A percentile compares a stretch with the other conserved stretches of the same genome.
These are phyloP conservation scores for Geosiphon pyriformis DNA, from an alignment of 192 early-diverging fungal genomes.

Conservation along the genomic window DNA sequence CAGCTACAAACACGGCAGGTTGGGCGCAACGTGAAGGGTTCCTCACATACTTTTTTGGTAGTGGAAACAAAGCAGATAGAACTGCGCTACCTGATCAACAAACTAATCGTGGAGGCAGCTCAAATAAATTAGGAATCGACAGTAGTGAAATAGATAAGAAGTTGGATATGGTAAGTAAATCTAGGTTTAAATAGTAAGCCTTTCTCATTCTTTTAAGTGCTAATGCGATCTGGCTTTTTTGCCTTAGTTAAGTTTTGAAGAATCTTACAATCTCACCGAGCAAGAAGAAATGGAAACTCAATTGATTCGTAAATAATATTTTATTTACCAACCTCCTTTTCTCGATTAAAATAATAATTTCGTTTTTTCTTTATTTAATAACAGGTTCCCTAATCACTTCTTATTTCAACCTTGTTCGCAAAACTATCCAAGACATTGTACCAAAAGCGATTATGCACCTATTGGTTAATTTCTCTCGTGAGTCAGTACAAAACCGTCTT, in stretches of 20 bases:
- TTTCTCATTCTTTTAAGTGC: not conserved
- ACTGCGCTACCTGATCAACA: slow-evolving; percentile 10
- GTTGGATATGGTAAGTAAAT: slow-evolving; percentile 8
- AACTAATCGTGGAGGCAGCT: not conserved
- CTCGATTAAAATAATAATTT: too few species aligned
- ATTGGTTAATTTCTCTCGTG: slow-evolving; percentile 68
- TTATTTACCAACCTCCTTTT: not conserved
- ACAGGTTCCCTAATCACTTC: slow-evolving; percentile 64
- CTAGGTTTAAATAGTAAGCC: not conserved
- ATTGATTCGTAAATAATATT: slow-evolving; percentile 57
- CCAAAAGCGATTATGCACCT: slow-evolving; percentile 82
- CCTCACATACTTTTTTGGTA: slow-evolving; percentile 51
- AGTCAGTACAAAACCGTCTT: slow-evolving; percentile 69
- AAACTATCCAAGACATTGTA: slow-evolving; percentile 73
- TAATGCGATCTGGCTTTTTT: not conserved
- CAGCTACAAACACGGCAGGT: not conserved
- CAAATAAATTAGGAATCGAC: slow-evolving; percentile 9
- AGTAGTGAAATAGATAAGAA: slow-evolving; percentile 22
- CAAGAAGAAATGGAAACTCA: slow-evolving; percentile 74
- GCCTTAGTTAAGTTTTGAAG: slow-evolving; percentile 4
- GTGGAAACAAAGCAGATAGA: slow-evolving; percentile 26
- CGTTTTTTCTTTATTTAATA: not conserved
- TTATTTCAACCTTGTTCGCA: slow-evolving; percentile 75
- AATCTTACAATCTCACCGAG: slow-evolving; percentile 29
- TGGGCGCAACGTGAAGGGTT: slow-evolving; percentile 28